These are phyloP conservation scores for Nigrospora oryzae DNA, from an alignment of 2,329 filamentous ascomycete genomes.

Conservation along the genomic window DNA sequence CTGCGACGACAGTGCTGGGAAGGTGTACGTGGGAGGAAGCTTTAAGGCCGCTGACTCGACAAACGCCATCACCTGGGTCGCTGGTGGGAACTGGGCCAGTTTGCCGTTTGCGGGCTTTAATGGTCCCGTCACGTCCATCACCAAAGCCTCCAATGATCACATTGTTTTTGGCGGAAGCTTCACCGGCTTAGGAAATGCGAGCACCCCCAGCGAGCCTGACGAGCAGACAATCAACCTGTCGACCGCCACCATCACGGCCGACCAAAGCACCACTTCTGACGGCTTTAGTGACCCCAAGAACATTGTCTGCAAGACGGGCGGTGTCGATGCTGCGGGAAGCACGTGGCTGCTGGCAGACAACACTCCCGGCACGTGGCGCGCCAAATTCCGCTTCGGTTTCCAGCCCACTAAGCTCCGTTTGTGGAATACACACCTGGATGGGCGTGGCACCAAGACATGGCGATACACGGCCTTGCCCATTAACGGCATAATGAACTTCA, in stretches of 20 bases:
- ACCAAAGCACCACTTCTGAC: constrained; percentile 48
- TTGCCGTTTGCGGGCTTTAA: constrained; percentile 93
- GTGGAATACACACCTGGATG: constrained; percentile 78
- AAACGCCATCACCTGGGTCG: constrained; percentile 80
- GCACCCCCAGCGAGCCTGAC: constrained; percentile 56
- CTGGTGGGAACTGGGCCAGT: constrained; percentile 61
- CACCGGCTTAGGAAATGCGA: constrained; percentile 77
- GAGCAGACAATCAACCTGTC: constrained; percentile 77
- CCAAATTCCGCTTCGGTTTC: constrained; percentile 75
- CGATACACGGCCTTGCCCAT: constrained; percentile 79
- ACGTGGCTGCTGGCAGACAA: constrained; percentile 78
- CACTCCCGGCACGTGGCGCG: constrained; percentile 73
- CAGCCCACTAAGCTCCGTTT: constrained; percentile 79
- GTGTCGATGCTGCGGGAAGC: constrained; percentile 59
- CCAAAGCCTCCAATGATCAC: constrained; percentile 69
- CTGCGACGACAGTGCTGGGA: constrained; percentile 69
- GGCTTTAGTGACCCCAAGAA: constrained; percentile 71
- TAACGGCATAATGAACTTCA: constrained; percentile 92
- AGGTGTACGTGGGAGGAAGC: constrained; percentile 85
- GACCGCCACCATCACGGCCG: constrained; percentile 64
- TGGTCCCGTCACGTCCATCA: constrained; percentile 79
- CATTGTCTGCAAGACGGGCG: constrained; percentile 71
- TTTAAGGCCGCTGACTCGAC: constrained; percentile 75
- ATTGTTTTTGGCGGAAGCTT: constrained; percentile 91
- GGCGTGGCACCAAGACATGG: constrained; percentile 81